These are phyloP conservation scores for Fusarium duplospermum DNA, from an alignment of 2,329 filamentous ascomycete species.

Conservation along the genomic window DNA sequence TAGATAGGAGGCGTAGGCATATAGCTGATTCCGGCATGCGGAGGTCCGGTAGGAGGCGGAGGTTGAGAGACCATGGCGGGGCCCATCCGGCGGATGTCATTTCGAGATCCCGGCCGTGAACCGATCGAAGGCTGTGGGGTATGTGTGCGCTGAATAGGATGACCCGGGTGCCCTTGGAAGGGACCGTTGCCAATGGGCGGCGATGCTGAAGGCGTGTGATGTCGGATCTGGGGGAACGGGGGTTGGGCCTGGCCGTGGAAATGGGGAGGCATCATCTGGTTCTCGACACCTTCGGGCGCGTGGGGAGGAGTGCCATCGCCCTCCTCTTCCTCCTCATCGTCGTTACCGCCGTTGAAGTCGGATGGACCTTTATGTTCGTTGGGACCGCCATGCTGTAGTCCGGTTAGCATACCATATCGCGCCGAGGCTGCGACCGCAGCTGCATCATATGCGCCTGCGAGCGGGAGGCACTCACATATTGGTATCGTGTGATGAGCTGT, in stretches of 20 bases:
- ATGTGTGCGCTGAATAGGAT: conserved; percentile 71
- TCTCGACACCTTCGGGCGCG: conserved; percentile 66
- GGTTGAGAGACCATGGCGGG: conserved; percentile 77
- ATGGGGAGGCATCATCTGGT: conserved; percentile 76
- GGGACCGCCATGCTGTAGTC: conserved; percentile 81
- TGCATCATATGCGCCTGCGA: conserved; percentile 6
- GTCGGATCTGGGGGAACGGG: conserved; percentile 83
- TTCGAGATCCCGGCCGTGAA: conserved; percentile 78
- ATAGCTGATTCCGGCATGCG: conserved; percentile 76
- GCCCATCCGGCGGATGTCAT: conserved; percentile 79
- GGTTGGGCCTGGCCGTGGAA: conserved; percentile 69
- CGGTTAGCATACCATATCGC: conserved; percentile 12
- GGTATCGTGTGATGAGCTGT: conserved; percentile 87
- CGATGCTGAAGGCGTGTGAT: conserved; percentile 86
- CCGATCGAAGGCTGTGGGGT: conserved; percentile 82
- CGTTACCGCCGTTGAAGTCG: conserved; percentile 89
- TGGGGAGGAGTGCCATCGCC: conserved; percentile 76
- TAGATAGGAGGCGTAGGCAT: conserved; percentile 90
- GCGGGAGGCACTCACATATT: conserved; percentile 76
- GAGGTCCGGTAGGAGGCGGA: conserved; percentile 65
- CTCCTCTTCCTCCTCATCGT: conserved; percentile 86
- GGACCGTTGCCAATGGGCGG: conserved; percentile 86
- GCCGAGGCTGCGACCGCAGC: not conserved
- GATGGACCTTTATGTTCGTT: conserved; percentile 96
- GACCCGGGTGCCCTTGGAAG: conserved; percentile 62